Conservation (phyloP, 192 early-diverging fungal species). For the Podila clonocystis region DNA sequence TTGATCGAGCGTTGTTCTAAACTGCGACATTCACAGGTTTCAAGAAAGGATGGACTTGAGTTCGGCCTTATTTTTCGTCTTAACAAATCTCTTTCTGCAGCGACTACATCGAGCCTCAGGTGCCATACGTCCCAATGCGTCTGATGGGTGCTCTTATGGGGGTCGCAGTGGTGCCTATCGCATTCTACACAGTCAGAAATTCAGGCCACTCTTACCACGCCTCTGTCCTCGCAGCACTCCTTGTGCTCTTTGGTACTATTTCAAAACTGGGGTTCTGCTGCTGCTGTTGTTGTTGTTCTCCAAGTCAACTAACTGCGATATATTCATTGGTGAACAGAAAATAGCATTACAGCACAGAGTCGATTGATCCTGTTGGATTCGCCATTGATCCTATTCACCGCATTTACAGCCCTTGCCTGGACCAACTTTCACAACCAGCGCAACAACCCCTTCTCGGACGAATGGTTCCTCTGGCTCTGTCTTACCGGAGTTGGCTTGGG, state of each 20-base stretch:
- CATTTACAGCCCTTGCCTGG: conserved; percentile 85
- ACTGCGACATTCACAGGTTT: no score
- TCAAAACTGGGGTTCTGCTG: background rate
- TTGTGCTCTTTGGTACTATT: conserved; percentile 82
- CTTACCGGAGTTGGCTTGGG: conserved; percentile 87
- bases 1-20: background rate
- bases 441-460: conserved; percentile 71
- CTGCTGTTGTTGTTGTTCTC: background rate
- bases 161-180: conserved; percentile 82
- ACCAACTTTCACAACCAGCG: conserved; percentile 85
- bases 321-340: conserved; percentile 66
- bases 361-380: conserved; percentile 92
- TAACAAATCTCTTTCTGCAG: conserved; percentile 44
- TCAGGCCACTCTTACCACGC: conserved; percentile 81
- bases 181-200: conserved; percentile 85
- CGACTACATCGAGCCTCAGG: conserved; percentile 87
- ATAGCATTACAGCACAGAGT: conserved; percentile 88
- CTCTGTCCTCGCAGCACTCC: conserved; percentile 77
- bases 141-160: conserved; percentile 82
- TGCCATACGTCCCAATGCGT: conserved; percentile 91
- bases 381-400: conserved; percentile 90
- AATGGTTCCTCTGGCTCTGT: conserved; percentile 91
- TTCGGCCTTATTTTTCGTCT: no score
- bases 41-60: background rate
- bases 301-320: background rate